Evolutionary conservation across 345 rosid species (phyloP).

Genomic region (Bruguiera sexangula): DNA sequence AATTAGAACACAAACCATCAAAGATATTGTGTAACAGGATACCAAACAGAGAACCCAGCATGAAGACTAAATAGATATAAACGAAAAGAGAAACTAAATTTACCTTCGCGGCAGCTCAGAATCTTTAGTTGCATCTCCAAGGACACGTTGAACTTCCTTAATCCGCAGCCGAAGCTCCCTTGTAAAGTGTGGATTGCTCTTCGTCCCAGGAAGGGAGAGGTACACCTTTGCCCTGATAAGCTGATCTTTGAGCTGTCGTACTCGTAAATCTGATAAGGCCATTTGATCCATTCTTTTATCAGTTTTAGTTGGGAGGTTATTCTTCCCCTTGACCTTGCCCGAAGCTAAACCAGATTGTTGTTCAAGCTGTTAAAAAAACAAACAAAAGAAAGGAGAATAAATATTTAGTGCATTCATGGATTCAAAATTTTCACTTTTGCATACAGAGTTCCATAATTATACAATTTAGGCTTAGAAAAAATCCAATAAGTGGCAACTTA

Average conservation of each 20-base stretch:
- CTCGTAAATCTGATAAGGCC: slow-evolving; percentile 53
- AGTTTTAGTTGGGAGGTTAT: slow-evolving; percentile 26
- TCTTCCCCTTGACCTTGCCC: slow-evolving; percentile 29
- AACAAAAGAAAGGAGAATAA: not conserved
- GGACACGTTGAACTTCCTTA: slow-evolving; percentile 74
- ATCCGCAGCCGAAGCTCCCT: slow-evolving; percentile 84
- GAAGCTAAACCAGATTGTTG: slow-evolving; percentile 33
- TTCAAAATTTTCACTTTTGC: not conserved
- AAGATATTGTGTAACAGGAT: not conserved
- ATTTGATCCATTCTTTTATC: slow-evolving; percentile 37
- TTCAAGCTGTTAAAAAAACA: slow-evolving; percentile 21
- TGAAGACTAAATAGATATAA: not conserved
- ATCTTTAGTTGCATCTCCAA: slow-evolving; percentile 76
- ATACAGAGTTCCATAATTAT: not conserved
- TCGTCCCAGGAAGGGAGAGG: slow-evolving; percentile 73
- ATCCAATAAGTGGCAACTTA: not conserved
- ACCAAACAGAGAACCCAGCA: not conserved
- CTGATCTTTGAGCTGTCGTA: slow-evolving; percentile 83
- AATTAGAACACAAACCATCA: not conserved
- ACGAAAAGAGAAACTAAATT: slow-evolving; percentile 6
- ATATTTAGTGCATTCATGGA: not conserved
- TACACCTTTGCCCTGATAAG: slow-evolving; percentile 84
- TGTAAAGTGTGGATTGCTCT: slow-evolving; percentile 57
- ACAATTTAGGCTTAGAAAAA: not conserved
- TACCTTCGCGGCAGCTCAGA: slow-evolving; percentile 75